phyloP scores from a whole-genome alignment of 345 rosid genomes.

The Pelargonium nanum region DNA sequence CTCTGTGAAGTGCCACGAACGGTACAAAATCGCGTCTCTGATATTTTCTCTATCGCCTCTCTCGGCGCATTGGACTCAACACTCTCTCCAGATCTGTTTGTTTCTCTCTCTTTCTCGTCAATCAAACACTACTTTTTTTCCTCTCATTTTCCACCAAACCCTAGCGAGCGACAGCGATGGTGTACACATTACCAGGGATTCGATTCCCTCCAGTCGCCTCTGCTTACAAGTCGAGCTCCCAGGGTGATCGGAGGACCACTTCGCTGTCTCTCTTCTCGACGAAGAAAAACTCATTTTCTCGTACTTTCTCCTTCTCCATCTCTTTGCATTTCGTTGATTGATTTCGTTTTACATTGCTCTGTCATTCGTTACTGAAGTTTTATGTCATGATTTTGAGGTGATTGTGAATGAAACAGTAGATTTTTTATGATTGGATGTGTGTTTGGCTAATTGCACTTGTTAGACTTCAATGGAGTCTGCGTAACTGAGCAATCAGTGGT shows the following conservation, averaged over 20 bases:
- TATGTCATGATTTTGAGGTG: not conserved
- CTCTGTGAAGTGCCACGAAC: not conserved
- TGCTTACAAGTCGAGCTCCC: slow-evolving; percentile 27
- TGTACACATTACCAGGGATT: slow-evolving; percentile 43
- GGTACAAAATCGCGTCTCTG: not conserved
- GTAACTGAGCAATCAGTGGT: not conserved
- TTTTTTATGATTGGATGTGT: not conserved
- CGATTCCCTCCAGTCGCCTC: slow-evolving; percentile 40
- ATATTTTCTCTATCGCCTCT: not conserved
- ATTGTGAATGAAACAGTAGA: not conserved
- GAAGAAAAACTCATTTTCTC: not conserved
- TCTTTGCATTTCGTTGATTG: not conserved
- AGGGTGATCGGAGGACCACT: slow-evolving; percentile 38
- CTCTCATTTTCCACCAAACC: not conserved
- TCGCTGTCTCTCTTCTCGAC: slow-evolving; percentile 24
- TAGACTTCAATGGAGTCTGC: not conserved
- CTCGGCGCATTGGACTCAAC: not conserved
- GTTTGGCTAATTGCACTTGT: not conserved
- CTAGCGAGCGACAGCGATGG: slow-evolving; percentile 25
- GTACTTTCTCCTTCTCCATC: not conserved
- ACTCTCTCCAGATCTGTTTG: not conserved
- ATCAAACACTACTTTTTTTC: too few relatives aligned
- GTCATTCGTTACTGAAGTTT: too few relatives aligned
- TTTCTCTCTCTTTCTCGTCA: not conserved
- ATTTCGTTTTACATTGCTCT: not conserved